A percentile compares a stretch with the other conserved stretches of the same genome.
phyloP scores from a whole-genome alignment of 441 rosid genomes.

The Euphorbia schlechtendalii region DNA sequence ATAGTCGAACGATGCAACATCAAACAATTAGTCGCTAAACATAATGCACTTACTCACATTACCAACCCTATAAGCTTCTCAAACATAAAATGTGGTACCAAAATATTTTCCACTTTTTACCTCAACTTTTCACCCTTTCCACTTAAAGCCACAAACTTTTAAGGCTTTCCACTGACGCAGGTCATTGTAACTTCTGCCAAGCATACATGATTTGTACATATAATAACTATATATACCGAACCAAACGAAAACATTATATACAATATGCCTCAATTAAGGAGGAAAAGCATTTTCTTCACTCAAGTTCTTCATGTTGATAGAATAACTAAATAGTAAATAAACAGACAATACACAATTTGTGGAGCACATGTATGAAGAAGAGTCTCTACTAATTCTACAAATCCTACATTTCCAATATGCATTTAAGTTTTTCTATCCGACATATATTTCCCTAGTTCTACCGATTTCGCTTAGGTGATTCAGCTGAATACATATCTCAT shows the following conservation, averaged over 20 bases:
- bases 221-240: background rate
- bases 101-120: background rate
- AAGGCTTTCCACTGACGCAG: no score
- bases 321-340: background rate
- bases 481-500: background rate
- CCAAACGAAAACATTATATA: background rate
- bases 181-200: background rate
- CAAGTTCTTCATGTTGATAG: background rate
- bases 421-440: no score
- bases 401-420: background rate
- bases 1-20: no score
- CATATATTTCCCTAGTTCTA: background rate
- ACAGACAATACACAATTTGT: background rate
- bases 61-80: background rate
- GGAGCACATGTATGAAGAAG: background rate
- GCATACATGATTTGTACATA: no score
- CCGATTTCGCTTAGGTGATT: background rate
- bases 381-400: background rate
- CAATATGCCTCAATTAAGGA: background rate
- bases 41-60: no score
- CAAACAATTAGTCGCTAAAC: no score
- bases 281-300: background rate
- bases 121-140: background rate
- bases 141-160: background rate
- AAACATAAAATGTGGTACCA: background rate